Percentiles rank a stretch among this genome's conserved stretches.
phyloP scores from a whole-genome alignment of 2,329 filamentous ascomycete species.

The Penicillium brasilianum region DNA sequence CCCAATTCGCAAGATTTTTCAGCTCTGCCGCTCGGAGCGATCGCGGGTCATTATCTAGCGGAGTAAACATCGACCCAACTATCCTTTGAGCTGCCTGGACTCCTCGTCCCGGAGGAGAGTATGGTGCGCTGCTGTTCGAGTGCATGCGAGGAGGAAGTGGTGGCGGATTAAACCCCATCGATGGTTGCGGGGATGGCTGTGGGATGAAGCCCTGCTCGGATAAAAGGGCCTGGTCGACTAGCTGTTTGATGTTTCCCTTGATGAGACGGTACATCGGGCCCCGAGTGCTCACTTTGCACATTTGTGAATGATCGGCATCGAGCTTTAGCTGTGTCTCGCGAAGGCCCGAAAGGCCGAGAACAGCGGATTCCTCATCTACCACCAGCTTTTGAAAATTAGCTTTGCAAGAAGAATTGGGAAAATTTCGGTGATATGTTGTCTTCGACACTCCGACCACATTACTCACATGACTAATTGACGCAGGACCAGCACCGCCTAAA shows the following conservation, averaged over 20 bases:
- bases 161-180: conserved; percentile 20
- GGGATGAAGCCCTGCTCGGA: conserved; percentile 39
- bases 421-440: accelerated
- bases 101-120: conserved; percentile 22
- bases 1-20: conserved; percentile 37
- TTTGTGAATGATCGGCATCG: conserved; percentile 43
- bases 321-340: conserved; percentile 44
- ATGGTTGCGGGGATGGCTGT: conserved; percentile 24
- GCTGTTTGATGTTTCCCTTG: conserved; percentile 41
- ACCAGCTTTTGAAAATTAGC: conserved; percentile 35
- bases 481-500: conserved; percentile 35
- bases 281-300: conserved; percentile 39
- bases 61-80: conserved; percentile 27
- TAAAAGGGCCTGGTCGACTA: conserved; percentile 38
- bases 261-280: conserved; percentile 41
- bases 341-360: conserved; percentile 40
- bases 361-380: conserved; percentile 43
- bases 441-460: not conserved
- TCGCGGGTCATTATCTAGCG: conserved; percentile 36
- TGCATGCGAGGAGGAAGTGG: conserved; percentile 37
- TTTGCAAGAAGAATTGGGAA: not conserved
- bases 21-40: conserved; percentile 34
- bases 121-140: conserved; percentile 36
- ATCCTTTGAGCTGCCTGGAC: conserved; percentile 20
- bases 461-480: conserved; percentile 40